A percentile compares a stretch with the other conserved stretches of the same genome.
Evolutionary conservation across 768 basidiomycete genomes (phyloP).

Genomic region (Kwoniella sp.): DNA sequence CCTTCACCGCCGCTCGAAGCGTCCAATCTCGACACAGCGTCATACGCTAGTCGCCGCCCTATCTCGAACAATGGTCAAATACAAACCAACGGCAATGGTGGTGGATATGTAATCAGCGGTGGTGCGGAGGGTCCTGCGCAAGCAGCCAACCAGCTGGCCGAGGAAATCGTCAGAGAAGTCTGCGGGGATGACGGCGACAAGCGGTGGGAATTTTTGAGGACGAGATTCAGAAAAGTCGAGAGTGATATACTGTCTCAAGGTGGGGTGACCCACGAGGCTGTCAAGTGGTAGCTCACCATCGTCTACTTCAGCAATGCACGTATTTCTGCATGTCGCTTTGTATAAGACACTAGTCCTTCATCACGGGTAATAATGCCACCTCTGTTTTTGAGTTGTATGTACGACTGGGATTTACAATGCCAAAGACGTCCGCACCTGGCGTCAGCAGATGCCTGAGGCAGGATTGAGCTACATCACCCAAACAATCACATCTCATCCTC

Average conservation of each 20-base stretch:
- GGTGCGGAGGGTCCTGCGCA: background rate
- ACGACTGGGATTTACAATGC: no score
- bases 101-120: background rate
- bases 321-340: no score
- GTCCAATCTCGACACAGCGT: constrained; percentile 2
- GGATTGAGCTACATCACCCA: no score
- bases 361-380: no score
- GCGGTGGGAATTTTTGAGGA: constrained; percentile 66
- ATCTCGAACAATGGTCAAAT: background rate
- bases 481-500: no score
- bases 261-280: constrained; percentile 47
- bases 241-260: constrained; percentile 64
- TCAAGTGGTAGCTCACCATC: constrained; percentile 35
- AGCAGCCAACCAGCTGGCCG: constrained; percentile 58
- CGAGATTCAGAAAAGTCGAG: constrained; percentile 80
- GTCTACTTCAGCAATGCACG: no score
- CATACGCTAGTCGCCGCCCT: background rate
- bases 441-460: no score
- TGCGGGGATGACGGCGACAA: constrained; percentile 60
- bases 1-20: constrained; percentile 55
- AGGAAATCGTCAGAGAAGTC: constrained; percentile 60
- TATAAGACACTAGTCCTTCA: no score
- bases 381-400: no score
- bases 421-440: no score
- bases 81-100: background rate